Evolutionary conservation across 495 filamentous ascomycete genomes (phyloP), one percentile per base, ranked within the genome.

Genomic region (Aspergillus campestris): DNA sequence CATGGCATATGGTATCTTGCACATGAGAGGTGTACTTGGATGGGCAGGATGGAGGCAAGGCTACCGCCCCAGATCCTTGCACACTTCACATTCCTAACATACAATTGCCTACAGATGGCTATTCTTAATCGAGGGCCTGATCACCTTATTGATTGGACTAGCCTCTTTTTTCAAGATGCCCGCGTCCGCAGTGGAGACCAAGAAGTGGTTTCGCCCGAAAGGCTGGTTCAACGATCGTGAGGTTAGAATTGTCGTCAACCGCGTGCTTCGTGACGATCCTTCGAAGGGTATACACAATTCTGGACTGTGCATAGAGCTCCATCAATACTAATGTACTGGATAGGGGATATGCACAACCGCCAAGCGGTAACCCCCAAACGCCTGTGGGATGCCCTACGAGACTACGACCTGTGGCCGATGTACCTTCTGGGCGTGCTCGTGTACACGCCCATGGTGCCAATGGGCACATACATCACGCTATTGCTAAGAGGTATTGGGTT

Each of bases 211-310:
- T 42, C 62, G 77, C 7, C 67, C 72, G 11, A 77, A 75, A 44
- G 77, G 77, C 1, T 84, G 80, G 80, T 83, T 81, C 51, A 72
- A 56, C 0, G 77, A 78, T 5, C 70, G 67, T n/a, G 79, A 81
- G 49, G 78, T 74, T 31, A 48, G 48, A 8, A 83, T 83, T 47
- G 56, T 82, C 5, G 78, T 81, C 32, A 83, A 83, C 52, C 70
- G 80, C 0, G 62, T 83, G 11, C 60, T 83, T 5, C 75, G 81
- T 15, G 80, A 83, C 38, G 80, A 83, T 51, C 79, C 80, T 11
- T 71, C 68, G 41, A 84, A 83, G 56, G 79, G 76, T 48, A 53
- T 39, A 40, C 31, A 11, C 30, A 6, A 12, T 10, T 27, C 27
- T 27, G 31, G 10, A 11, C 13, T 11, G 7, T 37, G 30, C 14